Base-by-base conservation (phyloP, 495 filamentous ascomycete genomes). In the Talaromyces wortmannii region DNA sequence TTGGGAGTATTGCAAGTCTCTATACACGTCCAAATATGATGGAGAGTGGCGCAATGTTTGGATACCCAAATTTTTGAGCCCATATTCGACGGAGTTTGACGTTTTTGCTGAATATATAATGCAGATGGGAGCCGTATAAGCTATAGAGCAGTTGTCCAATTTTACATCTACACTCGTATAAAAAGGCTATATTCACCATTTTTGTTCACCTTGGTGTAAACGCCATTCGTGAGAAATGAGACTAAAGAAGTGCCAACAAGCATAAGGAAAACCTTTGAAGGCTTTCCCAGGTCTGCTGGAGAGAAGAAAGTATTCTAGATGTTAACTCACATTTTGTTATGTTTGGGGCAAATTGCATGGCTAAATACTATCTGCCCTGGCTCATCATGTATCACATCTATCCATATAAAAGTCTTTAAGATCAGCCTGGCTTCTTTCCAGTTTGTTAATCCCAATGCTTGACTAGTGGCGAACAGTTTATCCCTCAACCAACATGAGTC, bases 1-100 rank as follows among this genome's bases (percentile, higher is more conserved):
- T 58, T 76, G 71, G 72, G 74, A 75, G 55, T 72, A 74, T 55
- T 75, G 69, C 48, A 74, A 73, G 48, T 60, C 69, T 47, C 50
- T 53, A 8, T 72, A 65, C 51, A 74, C 69, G 5, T 64, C 46
- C 31, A 57, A 29, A 49, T 63, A 58, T 48, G 60, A 62, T 40
- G 61, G 61, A 31, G 57, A 67, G 46, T 71, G 67, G 69, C 63
- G 63, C 17, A 55, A 45, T 7, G 53, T 65, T 7, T 71, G 51
- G 45, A 62, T 73, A 23, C 63, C 66, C 36, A 61, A 51, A 10
- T 67, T 69, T 60, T 40, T 67, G 18, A 8, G 50, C 6, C 68
- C 66, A 47, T 52, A 53, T 23, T 10, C 42, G 23, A 32, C 62
- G 7, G 66, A 58, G 44, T 59, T 45, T 48, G 23, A 51, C 11